Evolutionary conservation across 1,139 yeast genomes (phyloP), one percentile per base, ranked within the genome.

Genomic region (Blastobotrys serpentis): DNA sequence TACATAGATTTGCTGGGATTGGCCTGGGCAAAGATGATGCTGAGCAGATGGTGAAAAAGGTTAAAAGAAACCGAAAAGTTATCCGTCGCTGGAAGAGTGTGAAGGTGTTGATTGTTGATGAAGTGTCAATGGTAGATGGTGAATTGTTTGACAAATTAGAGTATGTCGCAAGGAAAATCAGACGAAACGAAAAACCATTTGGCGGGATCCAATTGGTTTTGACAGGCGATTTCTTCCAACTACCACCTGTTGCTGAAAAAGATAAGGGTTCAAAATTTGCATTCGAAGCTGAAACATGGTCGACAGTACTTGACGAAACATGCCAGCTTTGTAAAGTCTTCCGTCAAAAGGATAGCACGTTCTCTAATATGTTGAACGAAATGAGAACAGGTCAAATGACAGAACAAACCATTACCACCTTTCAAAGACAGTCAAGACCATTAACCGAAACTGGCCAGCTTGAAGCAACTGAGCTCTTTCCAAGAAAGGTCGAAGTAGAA

Each of bases 401-500:
- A 7, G 68, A 68, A 0, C 73, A 73, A 7, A 81, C 94, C 0
- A 72, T 74, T 8, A 51, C 53, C 1, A 79, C 80, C 51, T 89
- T 92, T 59, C 67, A 66, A 37, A 71, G 68, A 22, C 70, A 90
- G 37, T 61, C 72, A 5, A 72, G 98, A 43, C 76, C 79, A 0
- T 70, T 87, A 26, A 62, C 69, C 0, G 73, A 77, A 30, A 77
- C 80, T 16, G 47, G 47, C 5, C 39, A 19, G 8, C 81, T 92
- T 19, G 82, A 78, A 3, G 95, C 98, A 0, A 92, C 99, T 0
- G 92, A 87, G 61, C 69, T 92, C 23, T 92, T 75, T 64, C 86
- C 97, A 7, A 86, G 96, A 0, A 75, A 98, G 55, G 62, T 66
- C 13, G 97, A 94, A 61, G 98, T 92, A 4, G 95, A 88, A 19